Evolutionary conservation across 345 rosid genomes (phyloP).

Genomic region (Pelargonium nanum): DNA sequence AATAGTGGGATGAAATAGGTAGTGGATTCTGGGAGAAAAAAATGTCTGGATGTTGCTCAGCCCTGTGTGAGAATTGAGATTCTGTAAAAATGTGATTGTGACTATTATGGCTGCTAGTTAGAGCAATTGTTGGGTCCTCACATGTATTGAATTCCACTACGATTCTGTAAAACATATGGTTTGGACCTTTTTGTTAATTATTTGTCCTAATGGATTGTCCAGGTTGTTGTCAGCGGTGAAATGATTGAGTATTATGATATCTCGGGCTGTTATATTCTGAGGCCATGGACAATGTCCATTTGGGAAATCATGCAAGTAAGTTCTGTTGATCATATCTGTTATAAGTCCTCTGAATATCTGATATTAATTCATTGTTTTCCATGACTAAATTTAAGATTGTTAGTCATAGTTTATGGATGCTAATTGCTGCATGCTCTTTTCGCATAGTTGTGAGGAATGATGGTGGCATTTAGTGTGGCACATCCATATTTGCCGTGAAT

Average conservation of each 20-base stretch:
- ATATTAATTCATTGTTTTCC: neutral
- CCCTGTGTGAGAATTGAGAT: neutral
- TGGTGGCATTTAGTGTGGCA: too few relatives aligned
- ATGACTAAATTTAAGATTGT: too few relatives aligned
- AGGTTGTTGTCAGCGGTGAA: slow-evolving; percentile 86
- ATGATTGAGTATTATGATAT: slow-evolving; percentile 96
- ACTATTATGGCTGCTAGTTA: too few relatives aligned
- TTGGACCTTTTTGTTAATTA: neutral
- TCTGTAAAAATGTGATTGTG: too few relatives aligned
- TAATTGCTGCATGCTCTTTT: too few relatives aligned
- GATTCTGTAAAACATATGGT: neutral
- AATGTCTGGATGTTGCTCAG: too few relatives aligned
- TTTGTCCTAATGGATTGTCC: slow-evolving; percentile 7
- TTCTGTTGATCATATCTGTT: neutral
- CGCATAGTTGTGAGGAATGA: too few relatives aligned
- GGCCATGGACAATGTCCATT: slow-evolving; percentile 95
- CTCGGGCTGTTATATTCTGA: slow-evolving; percentile 89
- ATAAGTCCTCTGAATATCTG: neutral
- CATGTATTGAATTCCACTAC: too few relatives aligned
- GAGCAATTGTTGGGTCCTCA: too few relatives aligned
- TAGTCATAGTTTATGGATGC: too few relatives aligned
- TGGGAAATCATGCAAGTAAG: slow-evolving; percentile 96
- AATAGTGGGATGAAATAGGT: neutral
- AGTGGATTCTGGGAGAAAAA: too few relatives aligned
- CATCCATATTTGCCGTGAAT: too few relatives aligned